Percentiles rank a stretch among this genome's conserved stretches.
Evolutionary conservation across 257 asterid genomes (phyloP).

Genomic region (Nicotiana sylvestris): DNA sequence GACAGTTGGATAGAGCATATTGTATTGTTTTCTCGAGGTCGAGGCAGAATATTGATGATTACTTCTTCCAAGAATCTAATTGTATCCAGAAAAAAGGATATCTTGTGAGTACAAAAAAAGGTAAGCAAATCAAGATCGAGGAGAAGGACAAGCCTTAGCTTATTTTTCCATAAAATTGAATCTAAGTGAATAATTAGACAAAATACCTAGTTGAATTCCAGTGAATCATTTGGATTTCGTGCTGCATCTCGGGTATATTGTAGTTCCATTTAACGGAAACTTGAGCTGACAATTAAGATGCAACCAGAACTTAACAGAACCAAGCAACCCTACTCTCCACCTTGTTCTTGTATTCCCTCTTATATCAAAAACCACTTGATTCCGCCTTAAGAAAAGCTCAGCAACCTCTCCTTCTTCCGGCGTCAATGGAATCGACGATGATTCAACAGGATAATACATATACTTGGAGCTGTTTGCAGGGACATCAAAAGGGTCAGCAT

Average conservation of each 20-base stretch:
- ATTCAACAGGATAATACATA: slow-evolving; percentile 39
- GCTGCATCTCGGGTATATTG: slow-evolving; percentile 52
- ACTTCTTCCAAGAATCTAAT: neutral
- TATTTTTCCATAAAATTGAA: neutral
- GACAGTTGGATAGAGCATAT: neutral
- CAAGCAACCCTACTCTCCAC: slow-evolving; percentile 63
- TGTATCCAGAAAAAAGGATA: neutral
- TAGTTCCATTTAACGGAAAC: slow-evolving; percentile 38
- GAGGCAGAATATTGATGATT: neutral
- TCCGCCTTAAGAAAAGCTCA: slow-evolving; percentile 26
- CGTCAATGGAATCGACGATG: slow-evolving; percentile 53
- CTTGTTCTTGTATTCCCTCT: slow-evolving; percentile 59
- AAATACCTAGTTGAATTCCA: neutral
- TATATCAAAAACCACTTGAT: slow-evolving; percentile 32
- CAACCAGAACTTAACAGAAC: slow-evolving; percentile 67
- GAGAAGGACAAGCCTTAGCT: neutral
- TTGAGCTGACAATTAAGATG: slow-evolving; percentile 52
- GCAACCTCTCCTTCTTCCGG: slow-evolving; percentile 43
- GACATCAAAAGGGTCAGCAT: slow-evolving; percentile 37
- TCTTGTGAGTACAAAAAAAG: neutral
- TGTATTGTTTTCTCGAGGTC: neutral
- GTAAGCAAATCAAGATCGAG: neutral
- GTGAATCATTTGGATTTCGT: slow-evolving; percentile 35
- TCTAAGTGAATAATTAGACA: neutral
- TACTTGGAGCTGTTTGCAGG: slow-evolving; percentile 36